Evolutionary conservation across 1,284 basidiomycete genomes (phyloP), one percentile per base, ranked within the genome.

Genomic region (Leccinum angustisporum): DNA sequence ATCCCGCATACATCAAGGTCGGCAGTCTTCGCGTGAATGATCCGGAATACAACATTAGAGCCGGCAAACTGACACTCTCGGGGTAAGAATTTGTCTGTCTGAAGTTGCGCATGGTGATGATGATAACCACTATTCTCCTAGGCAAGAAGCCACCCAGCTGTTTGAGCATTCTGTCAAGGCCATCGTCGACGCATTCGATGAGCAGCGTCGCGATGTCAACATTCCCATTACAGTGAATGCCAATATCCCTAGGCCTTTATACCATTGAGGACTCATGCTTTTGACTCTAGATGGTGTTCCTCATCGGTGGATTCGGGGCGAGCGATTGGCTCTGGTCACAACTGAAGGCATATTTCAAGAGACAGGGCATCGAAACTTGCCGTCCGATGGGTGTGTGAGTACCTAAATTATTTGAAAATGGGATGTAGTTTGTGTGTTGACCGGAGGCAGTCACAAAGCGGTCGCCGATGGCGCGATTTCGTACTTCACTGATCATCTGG

Each of bases 121-220:
- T 48, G 13, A 7, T 48, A 43, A 18, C 25, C 27, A 2, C 31
- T 14, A 14, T 31, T 8, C 1, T 5, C 75, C 9, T 31, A 74
- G 74, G 4, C 33, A 65, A 43, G 73, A 76, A 10, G 69, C 77
- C 31, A 71, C 73, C 5, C 64, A 67, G 1, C 74, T 79, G 53
- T 81, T 81, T 57, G 68, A 77, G 13, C 76, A 78, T 0, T 78
- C 78, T 2, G 63, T 80, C 16, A 52, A 57, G 1, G 74, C 68
- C 9, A 75, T 79, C 21, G 64, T 76, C 18, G 60, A 70, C 0
- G 75, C 74, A 3, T 70, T 81, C 5, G 58, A 70, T 27, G 64
- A 72, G 18, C 78, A 80, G 58, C 65, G 65, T 6, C 61, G 5
- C 30, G 61, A 38, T 43, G 61, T 65, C 40, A 72, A 21, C 18